Evolutionary conservation across 2,329 filamentous ascomycete genomes (phyloP), one percentile per base, ranked within the genome.

Genomic region (Epichloe gansuensis): DNA sequence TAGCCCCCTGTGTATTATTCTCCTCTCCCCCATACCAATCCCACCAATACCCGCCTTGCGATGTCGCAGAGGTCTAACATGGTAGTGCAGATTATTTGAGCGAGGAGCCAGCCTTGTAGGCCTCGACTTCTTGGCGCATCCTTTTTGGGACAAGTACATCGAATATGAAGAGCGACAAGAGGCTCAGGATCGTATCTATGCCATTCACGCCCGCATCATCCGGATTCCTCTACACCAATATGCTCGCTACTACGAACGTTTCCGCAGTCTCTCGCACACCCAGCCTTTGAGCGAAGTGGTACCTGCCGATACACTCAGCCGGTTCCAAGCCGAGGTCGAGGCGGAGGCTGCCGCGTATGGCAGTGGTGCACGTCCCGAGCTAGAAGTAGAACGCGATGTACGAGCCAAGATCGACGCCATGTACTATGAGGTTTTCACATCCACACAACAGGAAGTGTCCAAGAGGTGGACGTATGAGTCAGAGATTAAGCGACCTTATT

Each of bases 71-170:
- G 27, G 51, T 54, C 67, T 69, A 58, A 69, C 62, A 45, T 48
- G 23, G n/a, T 15, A 12, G n/a, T 47, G 41, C 66, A 98, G 93
- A 60, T 78, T 97, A 8, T 97, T 97, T 64, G 91, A 98, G 66
- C 87, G 93, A 58, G 93, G 86, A 56, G 87, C 89, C 31, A 78
- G 78, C 34, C 84, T 80, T 61, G 89, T 95, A 41, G 93, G 93
- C 15, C 77, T 97, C 17, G 93, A 98, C 69, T 98, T 95, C 64
- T 76, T 95, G 34, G 85, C 90, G 2, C 89, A 96, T 65, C 89
- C 89, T 1, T 96, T 98, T 71, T 98, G 93, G 93, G 93, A 98
- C 68, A 97, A 95, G 70, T 98, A 95, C 64, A 81, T 98, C 57
- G 93, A 97, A 65, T 97, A 94, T 62, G 93, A 97, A 66, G 90